Percentiles rank a stretch among this genome's conserved stretches.
Evolutionary conservation across 176 grass and related monocot species (phyloP).

Genomic region (Carex cristatella): DNA sequence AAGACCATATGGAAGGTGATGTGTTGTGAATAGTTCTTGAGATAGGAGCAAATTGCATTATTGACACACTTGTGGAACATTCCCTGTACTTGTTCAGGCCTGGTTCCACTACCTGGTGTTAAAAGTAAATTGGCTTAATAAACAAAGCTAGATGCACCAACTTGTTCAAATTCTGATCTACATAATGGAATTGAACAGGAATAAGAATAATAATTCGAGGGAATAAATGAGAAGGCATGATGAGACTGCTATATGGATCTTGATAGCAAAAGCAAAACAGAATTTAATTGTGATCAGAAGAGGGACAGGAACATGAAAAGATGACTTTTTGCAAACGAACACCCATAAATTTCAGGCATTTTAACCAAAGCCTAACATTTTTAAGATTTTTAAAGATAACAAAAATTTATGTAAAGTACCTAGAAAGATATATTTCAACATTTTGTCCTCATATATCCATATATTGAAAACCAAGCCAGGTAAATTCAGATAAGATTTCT

Average conservation of each 20-base stretch:
- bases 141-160: not conserved
- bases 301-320: not conserved
- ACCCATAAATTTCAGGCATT: not conserved
- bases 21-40: not conserved
- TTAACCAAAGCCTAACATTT: not conserved
- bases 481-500: not conserved
- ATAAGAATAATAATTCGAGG: not conserved
- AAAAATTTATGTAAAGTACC: not conserved
- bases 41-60: not conserved
- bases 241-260: not conserved
- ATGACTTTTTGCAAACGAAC: not conserved
- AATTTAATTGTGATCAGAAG: not conserved
- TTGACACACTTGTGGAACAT: not conserved
- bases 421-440: not conserved
- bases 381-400: not conserved
- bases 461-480: not conserved
- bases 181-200: not conserved
- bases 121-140: not conserved
- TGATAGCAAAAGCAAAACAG: not conserved
- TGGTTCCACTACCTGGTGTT: not conserved
- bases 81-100: not conserved
- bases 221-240: conserved; percentile 2
- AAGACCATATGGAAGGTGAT: not conserved
- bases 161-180: not conserved
- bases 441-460: not conserved